Base-by-base conservation (phyloP, 441 rosid genomes). In the Erysimum pusillum region DNA sequence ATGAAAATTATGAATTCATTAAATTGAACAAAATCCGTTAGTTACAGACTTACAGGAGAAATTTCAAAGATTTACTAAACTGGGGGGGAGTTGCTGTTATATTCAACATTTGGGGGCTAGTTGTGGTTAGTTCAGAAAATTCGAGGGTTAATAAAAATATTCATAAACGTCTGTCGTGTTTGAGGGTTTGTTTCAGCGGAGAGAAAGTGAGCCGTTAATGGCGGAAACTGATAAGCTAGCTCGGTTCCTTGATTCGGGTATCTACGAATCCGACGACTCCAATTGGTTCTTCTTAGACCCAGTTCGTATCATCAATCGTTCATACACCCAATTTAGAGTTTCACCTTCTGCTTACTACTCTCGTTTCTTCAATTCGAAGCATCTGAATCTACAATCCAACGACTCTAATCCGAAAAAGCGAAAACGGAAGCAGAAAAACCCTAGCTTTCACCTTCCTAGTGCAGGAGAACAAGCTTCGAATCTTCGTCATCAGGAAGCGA, bases 401-500 rank as follows among this genome's bases (percentile, higher is more conserved):
- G 60, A 54, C 31, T 59, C 90, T 57, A 72, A 51, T 76, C 64
- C 84, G 10, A 90, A 68, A 68, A 92, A 90, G 73, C 82, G 97
- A 35, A 91, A 88, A 78, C 86, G 91, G 44, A 91, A 85, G 68
- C 67, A 64, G 83, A 82, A 73, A 73, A 73, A 61, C n/a, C 53
- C 82, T 71, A 81, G 12, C 76, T 44, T 32, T 22, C 62, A 48
- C 9, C 84, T 83, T 36, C 74, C 56, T n/a, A 94, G 86, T 77
- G 90, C 80, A 14, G 86, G 80, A 76, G 99, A 92, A 78, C 78
- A 51, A 69, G 90, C 82, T 63, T 96, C 89, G 38, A 79, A 86
- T 71, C 87, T 67, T 65, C 97, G 96, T 65, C 96, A 91, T 81
- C 91, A 80, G 96, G 87, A 81, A 74, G 86, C 64, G 70, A 88